A percentile compares a stretch with the other conserved stretches of the same genome.
Conservation (phyloP, 768 basidiomycete species). For the Nevesoporus exiguus region DNA sequence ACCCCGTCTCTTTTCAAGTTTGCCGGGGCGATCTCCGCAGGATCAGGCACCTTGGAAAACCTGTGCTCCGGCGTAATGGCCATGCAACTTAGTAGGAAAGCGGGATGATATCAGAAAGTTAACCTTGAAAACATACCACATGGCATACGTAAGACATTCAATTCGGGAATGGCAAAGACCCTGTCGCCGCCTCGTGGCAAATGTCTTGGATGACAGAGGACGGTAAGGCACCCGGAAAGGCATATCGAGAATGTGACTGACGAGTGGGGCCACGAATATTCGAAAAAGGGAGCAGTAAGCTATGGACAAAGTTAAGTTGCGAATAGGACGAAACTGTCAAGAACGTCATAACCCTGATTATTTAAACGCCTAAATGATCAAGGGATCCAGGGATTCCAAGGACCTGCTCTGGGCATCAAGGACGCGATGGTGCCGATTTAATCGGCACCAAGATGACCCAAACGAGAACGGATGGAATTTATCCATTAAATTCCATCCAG, state of each 20-base stretch:
- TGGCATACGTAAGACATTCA: slow-evolving; percentile 21
- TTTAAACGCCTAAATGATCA: slow-evolving; percentile 11
- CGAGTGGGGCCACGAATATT: slow-evolving; percentile 2
- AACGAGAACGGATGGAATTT: slow-evolving; percentile 1
- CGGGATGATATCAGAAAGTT: slow-evolving; percentile 21
- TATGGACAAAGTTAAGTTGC: slow-evolving; percentile 28
- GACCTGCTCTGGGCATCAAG: slow-evolving; percentile 3
- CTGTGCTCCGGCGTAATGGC: slow-evolving; percentile 18
- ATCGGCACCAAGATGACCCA: slow-evolving; percentile 8
- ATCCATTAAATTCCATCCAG: slow-evolving; percentile 3
- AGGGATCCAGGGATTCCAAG: slow-evolving; percentile 8
- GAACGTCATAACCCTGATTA: slow-evolving; percentile 28
- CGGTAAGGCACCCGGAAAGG: slow-evolving; percentile 12
- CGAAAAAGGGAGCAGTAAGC: slow-evolving; percentile 4
- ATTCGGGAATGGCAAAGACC: slow-evolving; percentile 14
- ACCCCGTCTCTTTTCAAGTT: slow-evolving; percentile 14
- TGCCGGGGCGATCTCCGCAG: slow-evolving; percentile 28
- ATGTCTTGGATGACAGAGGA: slow-evolving; percentile 2
- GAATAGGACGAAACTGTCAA: slow-evolving; percentile 7
- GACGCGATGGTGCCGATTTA: slow-evolving; percentile 2
- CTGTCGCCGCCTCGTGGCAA: slow-evolving; percentile 21
- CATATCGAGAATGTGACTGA: slow-evolving; percentile 17
- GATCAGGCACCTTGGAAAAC: slow-evolving; percentile 20
- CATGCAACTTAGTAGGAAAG: slow-evolving; percentile 8
- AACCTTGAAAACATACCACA: slow-evolving; percentile 25